Percentiles rank a stretch among this genome's conserved stretches.
These are phyloP conservation scores for Stephanodiscus triporus DNA, from an alignment of 108 stramenopile genomes.

Conservation along the genomic window DNA sequence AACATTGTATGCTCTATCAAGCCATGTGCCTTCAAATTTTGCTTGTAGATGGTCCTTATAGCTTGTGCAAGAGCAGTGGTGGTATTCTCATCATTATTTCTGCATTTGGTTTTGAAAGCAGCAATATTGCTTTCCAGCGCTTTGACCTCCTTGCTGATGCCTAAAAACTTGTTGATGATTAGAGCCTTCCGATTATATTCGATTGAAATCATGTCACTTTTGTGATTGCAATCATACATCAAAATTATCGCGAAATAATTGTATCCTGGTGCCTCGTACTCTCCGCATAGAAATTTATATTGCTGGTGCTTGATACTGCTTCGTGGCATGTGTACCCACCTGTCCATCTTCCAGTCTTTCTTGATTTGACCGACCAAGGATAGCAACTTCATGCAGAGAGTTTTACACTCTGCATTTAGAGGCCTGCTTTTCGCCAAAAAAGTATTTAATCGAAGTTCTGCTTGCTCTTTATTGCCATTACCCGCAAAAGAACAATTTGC, in stretches of 20 bases:
- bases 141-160: background rate
- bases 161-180: background rate
- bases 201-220: background rate
- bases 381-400: background rate
- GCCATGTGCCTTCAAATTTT: background rate
- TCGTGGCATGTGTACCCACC: background rate
- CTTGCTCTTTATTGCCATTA: background rate
- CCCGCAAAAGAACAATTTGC: too few relatives aligned
- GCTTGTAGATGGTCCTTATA: background rate
- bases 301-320: background rate
- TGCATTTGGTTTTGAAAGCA: too few relatives aligned
- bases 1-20: background rate
- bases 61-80: background rate
- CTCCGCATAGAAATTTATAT: background rate
- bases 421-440: background rate
- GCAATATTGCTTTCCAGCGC: background rate
- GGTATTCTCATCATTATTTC: too few relatives aligned
- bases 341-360: background rate
- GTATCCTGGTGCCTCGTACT: background rate
- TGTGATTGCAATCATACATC: background rate
- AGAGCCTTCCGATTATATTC: background rate
- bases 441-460: too few relatives aligned
- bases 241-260: background rate
- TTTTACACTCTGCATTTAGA: background rate
- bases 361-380: background rate